Evolutionary conservation across 2,329 filamentous ascomycete genomes (phyloP).

Genomic region (Aspergillus pseudonomiae): DNA sequence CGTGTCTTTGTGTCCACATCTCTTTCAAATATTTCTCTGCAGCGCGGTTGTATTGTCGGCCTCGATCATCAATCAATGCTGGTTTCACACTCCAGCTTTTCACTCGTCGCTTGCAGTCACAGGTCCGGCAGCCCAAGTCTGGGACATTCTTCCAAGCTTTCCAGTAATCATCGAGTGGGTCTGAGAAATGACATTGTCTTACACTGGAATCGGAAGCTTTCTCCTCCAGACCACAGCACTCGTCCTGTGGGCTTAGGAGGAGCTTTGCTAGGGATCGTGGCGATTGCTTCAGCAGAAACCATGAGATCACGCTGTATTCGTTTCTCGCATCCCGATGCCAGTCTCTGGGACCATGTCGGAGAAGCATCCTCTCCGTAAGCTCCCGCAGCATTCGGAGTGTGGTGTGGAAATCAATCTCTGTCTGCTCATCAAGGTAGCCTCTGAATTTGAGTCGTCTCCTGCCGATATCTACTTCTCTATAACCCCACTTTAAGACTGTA

Average conservation of each 20-base stretch:
- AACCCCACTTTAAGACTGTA: slow-evolving; percentile 26
- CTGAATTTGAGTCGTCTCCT: slow-evolving; percentile 27
- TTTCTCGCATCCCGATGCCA: slow-evolving; percentile 30
- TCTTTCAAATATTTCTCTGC: slow-evolving; percentile 32
- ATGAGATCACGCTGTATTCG: slow-evolving; percentile 31
- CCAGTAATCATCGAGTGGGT: slow-evolving; percentile 33
- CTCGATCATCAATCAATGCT: slow-evolving; percentile 31
- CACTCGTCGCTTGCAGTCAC: slow-evolving; percentile 29
- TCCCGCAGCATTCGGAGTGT: slow-evolving; percentile 33
- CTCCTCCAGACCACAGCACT: slow-evolving; percentile 29
- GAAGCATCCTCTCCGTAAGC: slow-evolving; percentile 33
- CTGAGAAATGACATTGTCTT: slow-evolving; percentile 27
- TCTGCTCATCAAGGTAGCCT: slow-evolving; percentile 26
- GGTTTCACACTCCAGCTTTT: slow-evolving; percentile 34
- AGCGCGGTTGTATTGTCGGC: slow-evolving; percentile 27
- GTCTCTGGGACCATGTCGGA: slow-evolving; percentile 31
- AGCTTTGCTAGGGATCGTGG: slow-evolving; percentile 29
- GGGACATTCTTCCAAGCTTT: slow-evolving; percentile 29
- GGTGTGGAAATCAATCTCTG: slow-evolving; percentile 31
- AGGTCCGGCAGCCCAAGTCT: slow-evolving; percentile 26
- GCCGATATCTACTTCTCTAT: slow-evolving; percentile 30
- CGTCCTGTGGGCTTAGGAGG: slow-evolving; percentile 28
- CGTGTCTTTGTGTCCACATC: slow-evolving; percentile 32
- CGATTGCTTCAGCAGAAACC: slow-evolving; percentile 32
- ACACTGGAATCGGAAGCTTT: slow-evolving; percentile 16